A percentile compares a stretch with the other conserved stretches of the same genome.
phyloP scores from a whole-genome alignment of 2,329 filamentous ascomycete genomes.

The Aureobasidium subglaciale region DNA sequence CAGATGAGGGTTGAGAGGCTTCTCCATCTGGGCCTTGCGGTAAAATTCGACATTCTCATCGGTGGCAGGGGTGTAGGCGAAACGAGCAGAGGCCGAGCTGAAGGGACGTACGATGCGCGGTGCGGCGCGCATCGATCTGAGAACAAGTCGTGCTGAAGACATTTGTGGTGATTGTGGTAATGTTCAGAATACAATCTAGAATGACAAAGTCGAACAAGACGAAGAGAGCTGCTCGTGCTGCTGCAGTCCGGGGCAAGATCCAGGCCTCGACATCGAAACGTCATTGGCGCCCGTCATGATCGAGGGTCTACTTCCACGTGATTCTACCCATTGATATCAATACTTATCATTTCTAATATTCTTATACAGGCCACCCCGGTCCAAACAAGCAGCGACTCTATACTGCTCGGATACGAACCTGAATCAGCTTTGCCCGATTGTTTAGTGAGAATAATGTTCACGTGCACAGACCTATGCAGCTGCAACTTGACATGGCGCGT shows the following conservation, averaged over 20 bases:
- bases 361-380: no score
- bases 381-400: no score
- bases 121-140: constrained; percentile 39
- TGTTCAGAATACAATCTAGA: not conserved
- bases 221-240: constrained; percentile 1
- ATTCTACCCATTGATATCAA: no score
- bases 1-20: constrained; percentile 53
- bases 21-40: constrained; percentile 50
- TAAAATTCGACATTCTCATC: constrained; percentile 49
- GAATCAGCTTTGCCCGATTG: no score
- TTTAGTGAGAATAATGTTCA: not conserved
- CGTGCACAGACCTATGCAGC: not conserved
- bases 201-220: not conserved
- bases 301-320: no score
- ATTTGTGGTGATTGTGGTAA: constrained; percentile 28
- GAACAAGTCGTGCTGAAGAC: constrained; percentile 39
- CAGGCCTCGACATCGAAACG: not conserved
- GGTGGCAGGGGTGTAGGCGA: constrained; percentile 36
- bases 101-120: constrained; percentile 32
- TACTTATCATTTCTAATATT: no score
- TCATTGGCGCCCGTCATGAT: not conserved
- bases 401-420: no score
- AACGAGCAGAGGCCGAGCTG: constrained; percentile 31
- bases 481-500: not conserved
- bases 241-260: not conserved